These are phyloP conservation scores for Urochloa ruziziensis DNA, from an alignment of 176 grass and related monocot genomes.

Conservation along the genomic window DNA sequence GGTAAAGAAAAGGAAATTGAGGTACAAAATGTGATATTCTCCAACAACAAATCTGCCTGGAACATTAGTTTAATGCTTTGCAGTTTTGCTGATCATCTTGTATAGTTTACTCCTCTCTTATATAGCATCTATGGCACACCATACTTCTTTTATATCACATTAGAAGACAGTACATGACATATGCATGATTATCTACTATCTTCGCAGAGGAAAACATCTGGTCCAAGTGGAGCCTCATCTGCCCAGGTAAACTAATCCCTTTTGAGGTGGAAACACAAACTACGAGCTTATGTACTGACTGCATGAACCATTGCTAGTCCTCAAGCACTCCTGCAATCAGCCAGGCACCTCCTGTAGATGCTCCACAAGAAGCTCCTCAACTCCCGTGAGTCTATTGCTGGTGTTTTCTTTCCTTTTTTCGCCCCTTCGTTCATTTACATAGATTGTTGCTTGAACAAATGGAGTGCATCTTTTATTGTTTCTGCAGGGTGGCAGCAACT, in stretches of 20 bases:
- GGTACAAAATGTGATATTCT: neutral
- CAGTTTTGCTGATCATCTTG: neutral
- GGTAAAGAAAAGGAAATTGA: neutral
- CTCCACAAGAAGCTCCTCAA: conserved; percentile 47
- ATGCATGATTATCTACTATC: neutral
- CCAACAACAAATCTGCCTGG: neutral
- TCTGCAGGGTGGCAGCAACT: conserved; percentile 41
- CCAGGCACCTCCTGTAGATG: conserved; percentile 46
- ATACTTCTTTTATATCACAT: neutral
- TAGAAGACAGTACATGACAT: conserved; percentile 16
- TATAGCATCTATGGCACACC: neutral
- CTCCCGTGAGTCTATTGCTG: conserved; percentile 46
- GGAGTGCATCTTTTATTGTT: conserved; percentile 17
- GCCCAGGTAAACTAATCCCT: conserved; percentile 54
- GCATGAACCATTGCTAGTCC: conserved; percentile 49
- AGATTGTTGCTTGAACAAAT: neutral
- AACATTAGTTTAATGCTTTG: conserved; percentile 12
- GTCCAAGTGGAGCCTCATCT: conserved; percentile 69
- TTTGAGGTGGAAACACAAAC: neutral
- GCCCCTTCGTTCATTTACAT: conserved; percentile 5
- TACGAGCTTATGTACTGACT: conserved; percentile 20
- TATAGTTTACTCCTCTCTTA: neutral
- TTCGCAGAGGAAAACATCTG: conserved; percentile 73
- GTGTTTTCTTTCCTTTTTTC: neutral
- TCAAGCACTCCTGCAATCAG: conserved; percentile 45